A percentile compares a stretch with the other conserved stretches of the same genome.
These are phyloP conservation scores for Trametes versicolor DNA, from an alignment of 1,284 basidiomycete species.

Conservation along the genomic window DNA sequence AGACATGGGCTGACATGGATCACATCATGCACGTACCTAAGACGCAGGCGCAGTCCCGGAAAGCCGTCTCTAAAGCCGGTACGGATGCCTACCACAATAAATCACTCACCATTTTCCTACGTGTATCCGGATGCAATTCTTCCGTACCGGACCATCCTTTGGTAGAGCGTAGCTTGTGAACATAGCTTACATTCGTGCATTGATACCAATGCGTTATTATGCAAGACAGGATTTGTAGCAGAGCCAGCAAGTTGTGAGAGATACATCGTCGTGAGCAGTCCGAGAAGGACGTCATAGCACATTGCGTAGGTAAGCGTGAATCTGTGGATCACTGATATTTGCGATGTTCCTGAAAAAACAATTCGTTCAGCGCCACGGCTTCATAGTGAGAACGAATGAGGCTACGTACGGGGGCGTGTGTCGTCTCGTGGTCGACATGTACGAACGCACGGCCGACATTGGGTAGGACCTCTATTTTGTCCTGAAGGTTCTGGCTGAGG, in stretches of 20 bases:
- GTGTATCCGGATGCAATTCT: not conserved
- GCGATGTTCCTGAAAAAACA: constrained; percentile 42
- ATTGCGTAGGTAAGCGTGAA: not conserved
- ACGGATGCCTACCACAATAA: no score
- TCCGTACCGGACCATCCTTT: not conserved
- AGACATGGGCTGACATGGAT: no score
- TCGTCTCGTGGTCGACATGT: constrained; percentile 93
- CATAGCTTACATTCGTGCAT: constrained; percentile 8
- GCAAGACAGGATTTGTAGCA: not conserved
- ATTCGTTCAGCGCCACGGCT: not conserved
- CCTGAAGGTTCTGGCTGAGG: constrained; percentile 90
- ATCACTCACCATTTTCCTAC: no score
- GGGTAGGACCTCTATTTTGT: constrained; percentile 92
- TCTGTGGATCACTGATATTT: not conserved
- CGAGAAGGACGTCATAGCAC: not conserved
- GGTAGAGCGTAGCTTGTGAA: not conserved
- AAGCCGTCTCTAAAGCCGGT: no score
- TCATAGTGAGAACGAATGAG: not conserved
- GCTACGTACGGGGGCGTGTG: constrained; percentile 77
- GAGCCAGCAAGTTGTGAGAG: not conserved
- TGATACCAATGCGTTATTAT: not conserved
- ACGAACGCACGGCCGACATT: constrained; percentile 94
- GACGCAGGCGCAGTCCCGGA: no score
- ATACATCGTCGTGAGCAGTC: constrained; percentile 1
- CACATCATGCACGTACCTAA: no score